Evolutionary conservation across 805 yeast genomes (phyloP).

Genomic region (Tetrapisispora taiwanensis): DNA sequence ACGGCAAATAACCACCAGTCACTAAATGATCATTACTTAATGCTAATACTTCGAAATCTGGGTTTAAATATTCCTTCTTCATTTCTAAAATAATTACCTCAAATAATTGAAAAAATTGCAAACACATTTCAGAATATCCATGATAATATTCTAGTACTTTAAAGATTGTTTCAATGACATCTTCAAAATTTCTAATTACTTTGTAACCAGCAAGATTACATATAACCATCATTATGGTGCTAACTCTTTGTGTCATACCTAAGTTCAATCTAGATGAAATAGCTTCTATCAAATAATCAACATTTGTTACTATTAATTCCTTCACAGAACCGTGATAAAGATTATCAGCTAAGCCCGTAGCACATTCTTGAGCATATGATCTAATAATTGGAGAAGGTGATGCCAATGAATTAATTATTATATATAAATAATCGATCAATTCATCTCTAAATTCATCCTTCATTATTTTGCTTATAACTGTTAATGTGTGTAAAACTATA

Average conservation of each 20-base stretch:
- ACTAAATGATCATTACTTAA: conserved; percentile 12
- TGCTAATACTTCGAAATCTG: conserved; percentile 13
- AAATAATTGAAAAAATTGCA: conserved; percentile 65
- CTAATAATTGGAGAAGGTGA: conserved; percentile 38
- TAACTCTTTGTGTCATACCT: conserved; percentile 62
- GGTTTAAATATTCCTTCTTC: conserved; percentile 28
- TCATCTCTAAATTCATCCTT: conserved; percentile 40
- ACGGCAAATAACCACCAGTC: conserved; percentile 36
- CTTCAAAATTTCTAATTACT: conserved; percentile 56
- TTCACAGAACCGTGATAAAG: conserved; percentile 50
- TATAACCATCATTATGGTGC: conserved; percentile 59
- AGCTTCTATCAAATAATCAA: conserved; percentile 73
- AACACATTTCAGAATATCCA: conserved; percentile 63
- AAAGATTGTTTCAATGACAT: conserved; percentile 65
- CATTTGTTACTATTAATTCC: conserved; percentile 50
- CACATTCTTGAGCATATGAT: conserved; percentile 43
- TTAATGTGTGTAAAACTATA: conserved; percentile 14
- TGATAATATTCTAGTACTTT: conserved; percentile 74
- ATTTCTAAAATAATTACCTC: conserved; percentile 47
- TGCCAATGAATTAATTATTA: conserved; percentile 65
- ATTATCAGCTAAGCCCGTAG: conserved; percentile 39
- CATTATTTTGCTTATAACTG: conserved; percentile 8
- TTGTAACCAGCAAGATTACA: conserved; percentile 60
- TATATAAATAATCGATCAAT: conserved; percentile 60
- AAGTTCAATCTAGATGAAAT: conserved; percentile 62